These are phyloP conservation scores for Climacium dendroides DNA, from an alignment of 225 moss, liverwort and hornwort genomes.

Conservation along the genomic window DNA sequence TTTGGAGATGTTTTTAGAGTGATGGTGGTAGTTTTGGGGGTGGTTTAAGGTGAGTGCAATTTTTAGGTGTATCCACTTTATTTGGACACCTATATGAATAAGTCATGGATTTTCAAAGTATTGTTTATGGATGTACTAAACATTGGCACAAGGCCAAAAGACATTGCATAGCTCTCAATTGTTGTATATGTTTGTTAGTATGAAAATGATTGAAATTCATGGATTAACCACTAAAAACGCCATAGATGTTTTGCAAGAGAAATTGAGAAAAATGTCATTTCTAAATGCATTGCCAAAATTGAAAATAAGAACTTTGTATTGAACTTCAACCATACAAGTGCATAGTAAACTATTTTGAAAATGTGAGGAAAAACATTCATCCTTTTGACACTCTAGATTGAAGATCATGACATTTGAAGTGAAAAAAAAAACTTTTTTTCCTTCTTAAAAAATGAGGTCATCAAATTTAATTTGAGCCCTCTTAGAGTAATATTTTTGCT, in stretches of 20 bases:
- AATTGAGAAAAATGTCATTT: too few species aligned
- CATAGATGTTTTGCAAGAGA: too few species aligned
- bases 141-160: background rate
- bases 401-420: background rate
- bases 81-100: background rate
- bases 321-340: too few species aligned
- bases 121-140: background rate
- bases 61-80: background rate
- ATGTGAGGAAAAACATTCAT: background rate
- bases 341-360: background rate
- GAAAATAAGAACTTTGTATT: too few species aligned
- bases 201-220: background rate
- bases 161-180: background rate
- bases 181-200: too few species aligned
- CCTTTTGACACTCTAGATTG: background rate
- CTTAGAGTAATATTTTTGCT: background rate
- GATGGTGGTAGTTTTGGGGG: too few species aligned
- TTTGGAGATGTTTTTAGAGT: background rate
- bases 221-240: rapidly evolving
- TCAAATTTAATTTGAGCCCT: rapidly evolving
- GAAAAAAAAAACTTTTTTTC: background rate
- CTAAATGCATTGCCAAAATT: too few species aligned
- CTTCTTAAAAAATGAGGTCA: rapidly evolving
- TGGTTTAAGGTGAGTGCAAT: rapidly evolving
- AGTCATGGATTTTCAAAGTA: background rate